A percentile compares a stretch with the other conserved stretches of the same genome.
These are phyloP conservation scores for Penicillium chermesinum DNA, from an alignment of 495 filamentous ascomycete species.

Conservation along the genomic window DNA sequence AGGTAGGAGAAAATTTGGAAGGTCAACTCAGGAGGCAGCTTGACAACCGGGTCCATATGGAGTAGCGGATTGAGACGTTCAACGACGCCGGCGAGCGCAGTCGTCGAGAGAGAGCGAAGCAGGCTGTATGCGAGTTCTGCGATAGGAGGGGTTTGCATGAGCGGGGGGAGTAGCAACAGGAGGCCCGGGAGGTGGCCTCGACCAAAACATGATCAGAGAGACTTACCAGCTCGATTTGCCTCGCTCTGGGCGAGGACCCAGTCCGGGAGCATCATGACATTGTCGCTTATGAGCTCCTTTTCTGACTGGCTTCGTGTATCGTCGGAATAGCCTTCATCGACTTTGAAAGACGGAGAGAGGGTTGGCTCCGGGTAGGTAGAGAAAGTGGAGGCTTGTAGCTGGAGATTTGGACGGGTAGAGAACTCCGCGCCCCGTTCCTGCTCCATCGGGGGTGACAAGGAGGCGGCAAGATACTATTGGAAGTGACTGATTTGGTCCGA, in stretches of 20 bases:
- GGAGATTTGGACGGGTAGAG: slow-evolving; percentile 19
- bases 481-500: no score
- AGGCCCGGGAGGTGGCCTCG: slow-evolving; percentile 1
- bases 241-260: slow-evolving; percentile 51
- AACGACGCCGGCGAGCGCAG: slow-evolving; percentile 70
- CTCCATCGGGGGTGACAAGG: slow-evolving; percentile 27
- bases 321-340: slow-evolving; percentile 64
- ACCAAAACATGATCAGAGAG: neutral
- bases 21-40: slow-evolving; percentile 83
- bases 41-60: slow-evolving; percentile 83
- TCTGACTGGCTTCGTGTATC: slow-evolving; percentile 55
- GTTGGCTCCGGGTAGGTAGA: slow-evolving; percentile 28
- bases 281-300: slow-evolving; percentile 36
- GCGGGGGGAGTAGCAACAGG: slow-evolving; percentile 3
- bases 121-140: slow-evolving; percentile 52
- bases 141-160: slow-evolving; percentile 2
- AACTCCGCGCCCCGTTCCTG: slow-evolving; percentile 20
- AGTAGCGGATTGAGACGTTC: slow-evolving; percentile 70
- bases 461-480: no score
- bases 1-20: slow-evolving; percentile 84
- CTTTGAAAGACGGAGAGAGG: slow-evolving; percentile 44
- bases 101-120: slow-evolving; percentile 68
- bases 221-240: slow-evolving; percentile 50
- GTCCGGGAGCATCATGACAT: slow-evolving; percentile 44
- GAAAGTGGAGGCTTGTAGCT: slow-evolving; percentile 22